Evolutionary conservation across 23 red algal species (phyloP), one percentile per base, ranked within the genome.

Genomic region (Chondrus crispus): DNA sequence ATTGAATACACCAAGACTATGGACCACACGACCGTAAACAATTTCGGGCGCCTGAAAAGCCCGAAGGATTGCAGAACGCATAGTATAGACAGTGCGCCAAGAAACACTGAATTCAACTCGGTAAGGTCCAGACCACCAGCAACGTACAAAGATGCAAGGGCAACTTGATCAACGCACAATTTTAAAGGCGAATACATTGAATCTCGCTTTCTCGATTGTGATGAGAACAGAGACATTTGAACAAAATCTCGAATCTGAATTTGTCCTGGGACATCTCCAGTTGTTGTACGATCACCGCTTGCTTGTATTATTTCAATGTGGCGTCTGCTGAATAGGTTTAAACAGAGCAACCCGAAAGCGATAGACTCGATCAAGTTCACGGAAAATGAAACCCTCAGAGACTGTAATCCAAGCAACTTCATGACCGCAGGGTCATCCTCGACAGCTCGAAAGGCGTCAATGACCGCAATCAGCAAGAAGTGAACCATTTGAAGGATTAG

Each of bases 111-210:
- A 40, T 85, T 85, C 19, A 85, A 37, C 3, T 48, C 81, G 18
- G 81, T 62, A 48, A 60, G 29, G 30, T 58, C 46, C 9, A 64
- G 52, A 24, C 49, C 81, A 16, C 81, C 81, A 2, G 46, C 51
- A 10, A 85, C 44, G 81, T 85, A 85, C 14, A 85, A 54, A 30
- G 81, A 58, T 5, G 81, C 81, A 29, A 85, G 81, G 22, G 81
- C 81, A 54, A 85, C 28, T 38, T 85, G 81, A 60, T 85, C 81
- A 64, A 85, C 35, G n/a, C 60, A 63, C 16, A 85, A 32, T 54
- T 62, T 85, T 4, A 85, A 62, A 24, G 81, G 81, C 12, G 71
- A 76, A 38, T 76, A 76, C 24, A 76, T 10, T 32, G 60, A 66
- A 66, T 66, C 35, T 8, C 60, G 7, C 18, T 66, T 66, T 19